Percentiles rank a stretch among this genome's conserved stretches.
phyloP scores from a whole-genome alignment of 148 eudicot genomes.

The Rhododendron molle region DNA sequence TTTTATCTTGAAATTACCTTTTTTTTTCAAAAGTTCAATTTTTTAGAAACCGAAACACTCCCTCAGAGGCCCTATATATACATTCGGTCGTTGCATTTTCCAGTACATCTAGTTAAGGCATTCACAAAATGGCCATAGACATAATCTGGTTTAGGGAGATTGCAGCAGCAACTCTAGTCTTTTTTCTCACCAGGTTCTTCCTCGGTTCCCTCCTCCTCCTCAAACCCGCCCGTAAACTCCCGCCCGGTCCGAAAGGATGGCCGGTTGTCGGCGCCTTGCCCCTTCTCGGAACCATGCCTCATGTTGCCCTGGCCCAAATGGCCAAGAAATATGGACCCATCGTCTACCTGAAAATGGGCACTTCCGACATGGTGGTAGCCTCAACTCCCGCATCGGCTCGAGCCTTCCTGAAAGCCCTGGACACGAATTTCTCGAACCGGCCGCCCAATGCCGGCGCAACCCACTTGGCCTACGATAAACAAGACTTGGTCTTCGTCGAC shows the following conservation, averaged over 20 bases:
- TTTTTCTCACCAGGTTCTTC: neutral
- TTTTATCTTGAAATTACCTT: no score
- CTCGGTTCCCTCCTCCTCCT: neutral
- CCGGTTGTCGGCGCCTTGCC: slow-evolving; percentile 28
- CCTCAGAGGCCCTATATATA: neutral
- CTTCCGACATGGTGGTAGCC: slow-evolving; percentile 23
- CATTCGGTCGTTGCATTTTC: neutral
- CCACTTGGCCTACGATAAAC: slow-evolving; percentile 22
- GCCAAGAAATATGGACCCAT: slow-evolving; percentile 31
- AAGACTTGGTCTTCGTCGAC: slow-evolving; percentile 22
- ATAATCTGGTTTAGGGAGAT: neutral
- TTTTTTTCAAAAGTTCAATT: no score
- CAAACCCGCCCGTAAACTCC: slow-evolving; percentile 1
- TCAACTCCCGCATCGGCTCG: slow-evolving; percentile 23
- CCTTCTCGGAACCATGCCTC: slow-evolving; percentile 27
- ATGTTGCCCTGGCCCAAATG: slow-evolving; percentile 23
- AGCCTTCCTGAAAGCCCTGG: slow-evolving; percentile 25
- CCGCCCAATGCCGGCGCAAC: slow-evolving; percentile 24
- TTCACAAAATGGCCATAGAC: slow-evolving; percentile 12
- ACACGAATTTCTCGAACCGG: slow-evolving; percentile 23
- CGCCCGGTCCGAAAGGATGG: slow-evolving; percentile 10
- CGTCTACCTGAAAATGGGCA: slow-evolving; percentile 26
- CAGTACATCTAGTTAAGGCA: neutral
- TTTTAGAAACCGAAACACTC: no score
- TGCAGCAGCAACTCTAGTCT: neutral